A percentile compares a stretch with the other conserved stretches of the same genome.
Conservation (phyloP, 768 basidiomycete genomes). For the Xerocomus brunneocitrinus region DNA sequence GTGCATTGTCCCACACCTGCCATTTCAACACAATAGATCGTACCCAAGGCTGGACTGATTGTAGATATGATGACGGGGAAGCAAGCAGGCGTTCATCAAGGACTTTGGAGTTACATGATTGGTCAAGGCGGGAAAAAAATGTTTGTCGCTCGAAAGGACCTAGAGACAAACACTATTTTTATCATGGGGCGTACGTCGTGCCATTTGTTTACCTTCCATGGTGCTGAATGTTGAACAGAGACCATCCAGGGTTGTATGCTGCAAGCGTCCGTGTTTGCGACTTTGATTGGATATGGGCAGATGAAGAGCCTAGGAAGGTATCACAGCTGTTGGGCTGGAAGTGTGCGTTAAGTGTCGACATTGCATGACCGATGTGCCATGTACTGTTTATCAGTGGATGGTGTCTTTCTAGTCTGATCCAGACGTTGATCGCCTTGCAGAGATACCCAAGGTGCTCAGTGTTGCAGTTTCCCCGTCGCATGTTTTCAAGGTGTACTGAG, state of each 20-base stretch:
- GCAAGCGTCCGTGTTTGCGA: slow-evolving; percentile 36
- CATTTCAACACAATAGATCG: slow-evolving; percentile 72
- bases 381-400: slow-evolving; percentile 48
- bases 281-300: slow-evolving; percentile 78
- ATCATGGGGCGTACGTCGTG: slow-evolving; percentile 60
- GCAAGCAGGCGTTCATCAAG: slow-evolving; percentile 57
- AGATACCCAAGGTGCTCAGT: slow-evolving; percentile 20
- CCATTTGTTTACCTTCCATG: neutral
- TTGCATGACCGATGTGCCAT: slow-evolving; percentile 52
- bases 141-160: slow-evolving; percentile 75
- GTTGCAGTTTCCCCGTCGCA: no score
- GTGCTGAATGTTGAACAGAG: slow-evolving; percentile 33
- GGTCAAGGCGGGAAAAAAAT: slow-evolving; percentile 69
- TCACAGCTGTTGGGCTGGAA: slow-evolving; percentile 41
- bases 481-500: no score
- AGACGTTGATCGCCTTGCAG: slow-evolving; percentile 13
- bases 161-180: slow-evolving; percentile 55
- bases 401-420: neutral
- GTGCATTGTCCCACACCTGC: neutral
- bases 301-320: slow-evolving; percentile 47
- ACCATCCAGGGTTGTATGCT: slow-evolving; percentile 55
- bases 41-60: slow-evolving; percentile 65
- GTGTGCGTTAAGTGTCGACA: slow-evolving; percentile 65
- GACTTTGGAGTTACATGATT: slow-evolving; percentile 82
- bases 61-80: slow-evolving; percentile 53